Conservation (phyloP, 179 eudicot species). For the Corrigiola litoralis region DNA sequence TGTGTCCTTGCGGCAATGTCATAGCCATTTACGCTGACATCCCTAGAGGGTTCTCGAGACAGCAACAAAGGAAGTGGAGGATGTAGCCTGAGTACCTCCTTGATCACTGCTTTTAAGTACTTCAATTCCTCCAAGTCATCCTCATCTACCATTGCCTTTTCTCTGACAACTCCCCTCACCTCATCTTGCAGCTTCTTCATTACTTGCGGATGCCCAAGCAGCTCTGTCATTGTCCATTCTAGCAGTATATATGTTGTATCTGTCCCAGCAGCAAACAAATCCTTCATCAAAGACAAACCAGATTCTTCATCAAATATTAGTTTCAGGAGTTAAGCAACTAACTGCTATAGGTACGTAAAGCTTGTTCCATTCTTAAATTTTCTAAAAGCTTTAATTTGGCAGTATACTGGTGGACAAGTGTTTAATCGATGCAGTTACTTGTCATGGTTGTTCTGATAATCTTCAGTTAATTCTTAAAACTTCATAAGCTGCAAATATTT, state of each 20-base stretch:
- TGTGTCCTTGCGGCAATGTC: constrained; percentile 27
- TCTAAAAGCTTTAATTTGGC: no score
- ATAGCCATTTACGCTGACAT: constrained; percentile 26
- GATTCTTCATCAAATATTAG: no score
- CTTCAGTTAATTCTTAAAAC: no score
- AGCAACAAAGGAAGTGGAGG: constrained; percentile 34
- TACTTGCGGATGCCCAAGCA: constrained; percentile 27
- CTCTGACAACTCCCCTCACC: constrained; percentile 8
- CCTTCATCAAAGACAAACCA: constrained; percentile 21
- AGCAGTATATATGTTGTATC: constrained; percentile 22
- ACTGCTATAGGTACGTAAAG: not conserved
- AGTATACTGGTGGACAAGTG: no score
- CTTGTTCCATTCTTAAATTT: no score
- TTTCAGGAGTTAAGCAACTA: no score
- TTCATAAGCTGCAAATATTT: no score
- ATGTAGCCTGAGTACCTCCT: constrained; percentile 30
- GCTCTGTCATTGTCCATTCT: constrained; percentile 37
- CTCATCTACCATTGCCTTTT: constrained; percentile 11
- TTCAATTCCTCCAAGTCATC: constrained; percentile 24
- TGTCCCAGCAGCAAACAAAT: constrained; percentile 34
- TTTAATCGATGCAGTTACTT: no score
- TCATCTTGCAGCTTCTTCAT: constrained; percentile 36
- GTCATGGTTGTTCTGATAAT: no score
- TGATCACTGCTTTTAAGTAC: constrained; percentile 34
- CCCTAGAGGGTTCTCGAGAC: constrained; percentile 22